Percentiles rank a stretch among this genome's conserved stretches.
These are phyloP conservation scores for Hordeum marinum DNA, from an alignment of 176 grass and related monocot species.

Conservation along the genomic window DNA sequence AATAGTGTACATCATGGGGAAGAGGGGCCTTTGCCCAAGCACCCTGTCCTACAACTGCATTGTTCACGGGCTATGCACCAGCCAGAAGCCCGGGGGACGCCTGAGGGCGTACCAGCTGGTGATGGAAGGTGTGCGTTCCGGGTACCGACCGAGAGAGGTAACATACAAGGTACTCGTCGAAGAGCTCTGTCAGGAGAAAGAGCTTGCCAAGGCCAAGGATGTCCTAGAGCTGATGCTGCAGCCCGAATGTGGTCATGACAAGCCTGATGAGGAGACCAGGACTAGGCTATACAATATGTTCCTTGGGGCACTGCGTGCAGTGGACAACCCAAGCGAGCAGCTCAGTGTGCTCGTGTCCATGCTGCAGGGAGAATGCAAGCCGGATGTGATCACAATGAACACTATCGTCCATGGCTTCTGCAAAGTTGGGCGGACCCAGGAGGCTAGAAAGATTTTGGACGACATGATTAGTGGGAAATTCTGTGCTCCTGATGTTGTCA, in stretches of 20 bases:
- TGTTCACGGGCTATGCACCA: slow-evolving; percentile 72
- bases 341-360: slow-evolving; percentile 72
- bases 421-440: slow-evolving; percentile 56
- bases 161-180: slow-evolving; percentile 72
- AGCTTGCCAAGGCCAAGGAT: slow-evolving; percentile 67
- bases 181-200: slow-evolving; percentile 64
- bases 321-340: slow-evolving; percentile 72
- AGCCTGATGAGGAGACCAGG: slow-evolving; percentile 8
- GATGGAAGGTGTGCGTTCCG: slow-evolving; percentile 51
- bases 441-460: slow-evolving; percentile 73
- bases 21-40: slow-evolving; percentile 57
- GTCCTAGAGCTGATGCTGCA: slow-evolving; percentile 62
- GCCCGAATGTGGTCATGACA: not conserved
- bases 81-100: slow-evolving; percentile 37
- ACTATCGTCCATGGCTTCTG: slow-evolving; percentile 87
- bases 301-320: slow-evolving; percentile 46
- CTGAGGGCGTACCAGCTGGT: slow-evolving; percentile 71
- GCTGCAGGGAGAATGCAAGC: slow-evolving; percentile 64
- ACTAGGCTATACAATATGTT: slow-evolving; percentile 88
- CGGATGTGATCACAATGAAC: slow-evolving; percentile 80
- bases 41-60: slow-evolving; percentile 83
- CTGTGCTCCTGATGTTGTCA: slow-evolving; percentile 70
- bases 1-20: slow-evolving; percentile 82
- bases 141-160: slow-evolving; percentile 47
- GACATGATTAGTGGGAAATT: slow-evolving; percentile 80